These are phyloP conservation scores for Herpetospermum pedunculosum DNA, from an alignment of 306 rosid species.

Conservation along the genomic window DNA sequence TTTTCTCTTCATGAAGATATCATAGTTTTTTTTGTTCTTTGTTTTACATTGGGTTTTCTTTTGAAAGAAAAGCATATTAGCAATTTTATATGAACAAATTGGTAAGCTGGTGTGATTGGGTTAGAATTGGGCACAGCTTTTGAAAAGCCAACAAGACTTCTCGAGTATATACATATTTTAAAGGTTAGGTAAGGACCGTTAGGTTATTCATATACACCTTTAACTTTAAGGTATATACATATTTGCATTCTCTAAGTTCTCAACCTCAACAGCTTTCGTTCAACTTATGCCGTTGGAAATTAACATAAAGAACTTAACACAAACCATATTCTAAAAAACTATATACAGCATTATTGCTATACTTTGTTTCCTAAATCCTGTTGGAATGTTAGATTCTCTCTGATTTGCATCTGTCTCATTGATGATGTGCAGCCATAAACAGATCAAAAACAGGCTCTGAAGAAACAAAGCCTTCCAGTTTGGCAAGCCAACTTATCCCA, in stretches of 20 bases:
- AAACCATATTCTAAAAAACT: background rate
- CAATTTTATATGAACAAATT: background rate
- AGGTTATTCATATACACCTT: background rate
- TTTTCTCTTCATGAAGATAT: background rate
- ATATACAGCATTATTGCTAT: background rate
- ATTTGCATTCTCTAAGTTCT: background rate
- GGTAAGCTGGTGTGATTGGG: background rate
- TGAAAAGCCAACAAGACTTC: background rate
- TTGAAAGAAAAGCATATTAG: background rate
- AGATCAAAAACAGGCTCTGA: conserved; percentile 31
- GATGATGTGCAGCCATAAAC: conserved; percentile 23
- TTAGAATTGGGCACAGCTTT: background rate
- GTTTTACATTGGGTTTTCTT: background rate
- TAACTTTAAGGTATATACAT: background rate
- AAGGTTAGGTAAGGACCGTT: no score
- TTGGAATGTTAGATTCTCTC: background rate
- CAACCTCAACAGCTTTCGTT: background rate
- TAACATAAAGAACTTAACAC: background rate
- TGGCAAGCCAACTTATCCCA: conserved; percentile 32
- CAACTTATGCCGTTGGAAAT: background rate
- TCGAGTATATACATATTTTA: no score
- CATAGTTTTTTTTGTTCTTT: background rate
- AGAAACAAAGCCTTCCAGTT: conserved; percentile 32
- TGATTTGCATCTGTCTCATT: background rate
- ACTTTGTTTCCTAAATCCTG: background rate